phyloP scores from a whole-genome alignment of 768 basidiomycete species.

The Grammothele lineata region DNA sequence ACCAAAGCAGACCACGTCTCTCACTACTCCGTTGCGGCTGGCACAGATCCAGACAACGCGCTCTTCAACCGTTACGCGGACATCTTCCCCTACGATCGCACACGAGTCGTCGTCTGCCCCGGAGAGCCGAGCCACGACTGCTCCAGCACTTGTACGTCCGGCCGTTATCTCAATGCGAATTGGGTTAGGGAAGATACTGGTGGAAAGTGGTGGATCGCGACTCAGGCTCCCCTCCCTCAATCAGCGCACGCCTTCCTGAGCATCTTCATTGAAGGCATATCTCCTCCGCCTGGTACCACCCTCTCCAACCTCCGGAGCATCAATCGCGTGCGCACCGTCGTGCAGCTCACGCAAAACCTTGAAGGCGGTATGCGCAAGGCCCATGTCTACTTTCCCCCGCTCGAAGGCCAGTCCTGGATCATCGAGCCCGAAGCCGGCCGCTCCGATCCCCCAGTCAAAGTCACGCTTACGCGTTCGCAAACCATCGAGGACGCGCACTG shows the following conservation, averaged over 20 bases:
- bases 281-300: constrained; percentile 22
- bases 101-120: constrained; percentile 53
- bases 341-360: constrained; percentile 74
- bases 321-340: constrained; percentile 64
- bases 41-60: constrained; percentile 39
- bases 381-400: constrained; percentile 67
- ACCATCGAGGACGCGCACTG: constrained; percentile 55
- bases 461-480: constrained; percentile 49
- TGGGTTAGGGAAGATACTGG: constrained; percentile 79
- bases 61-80: constrained; percentile 66
- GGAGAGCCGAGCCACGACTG: constrained; percentile 7
- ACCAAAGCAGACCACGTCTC: constrained; percentile 24
- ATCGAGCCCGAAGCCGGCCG: constrained; percentile 43
- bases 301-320: constrained; percentile 13
- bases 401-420: constrained; percentile 46
- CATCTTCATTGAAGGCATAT: constrained; percentile 49
- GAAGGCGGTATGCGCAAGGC: constrained; percentile 73
- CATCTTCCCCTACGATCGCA: constrained; percentile 79
- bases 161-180: constrained; percentile 76
- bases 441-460: constrained; percentile 40
- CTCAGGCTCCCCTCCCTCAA: constrained; percentile 71
- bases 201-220: constrained; percentile 78
- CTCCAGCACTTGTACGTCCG: constrained; percentile 15
- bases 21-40: constrained; percentile 58
- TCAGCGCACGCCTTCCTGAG: constrained; percentile 78